Base-by-base conservation (phyloP, 768 basidiomycete genomes). In the Podaxis sp. region DNA sequence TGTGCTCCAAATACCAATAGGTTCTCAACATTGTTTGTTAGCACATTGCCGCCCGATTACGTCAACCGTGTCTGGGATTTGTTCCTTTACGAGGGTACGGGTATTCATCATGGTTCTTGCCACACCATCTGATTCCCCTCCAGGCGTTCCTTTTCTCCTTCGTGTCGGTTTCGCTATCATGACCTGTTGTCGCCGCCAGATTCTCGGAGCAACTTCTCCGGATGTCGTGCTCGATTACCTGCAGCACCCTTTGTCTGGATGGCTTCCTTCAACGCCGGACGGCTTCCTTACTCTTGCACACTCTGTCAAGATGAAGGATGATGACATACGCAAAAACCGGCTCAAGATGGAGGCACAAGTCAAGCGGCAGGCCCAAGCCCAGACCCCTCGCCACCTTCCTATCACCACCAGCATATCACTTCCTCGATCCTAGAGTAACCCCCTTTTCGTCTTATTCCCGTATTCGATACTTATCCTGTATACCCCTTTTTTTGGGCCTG, bases 11-110 rank as follows among this genome's bases (percentile, higher is more conserved):
- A 10, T 56, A 4, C 36, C 9, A 0, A 59, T 7, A 91, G 90
- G 90, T 90, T 93, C 63, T 82, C 84, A 0, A 81, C 84, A 2
- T 68, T 93, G 14, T 93, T 92, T 57, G 87, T 86, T 1, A 84
- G 84, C 9, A 78, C 79, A 1, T 77, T 93, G 13, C 88, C 91
- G 0, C 69, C 75, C 0, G 84, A 88, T 2, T 83, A 86, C 66
- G 72, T 91, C 14, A 83, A 87, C 60, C 79, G 92, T 27, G 80
- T 91, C 11, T 93, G 92, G 91, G 92, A 93, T 68, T 68, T 93
- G 2, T 93, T 93, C 68, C 71, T 93, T 18, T 90, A 81, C 63
- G 91, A 93, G 73, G 91, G 91, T 91, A 69, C 27, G 76, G 61
- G 6, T 2, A 13, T 11, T 23, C n/a, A 38, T 9, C 21, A n/a